Base-by-base conservation (phyloP, 2,329 filamentous ascomycete genomes). In the Westerdykella sp. region DNA sequence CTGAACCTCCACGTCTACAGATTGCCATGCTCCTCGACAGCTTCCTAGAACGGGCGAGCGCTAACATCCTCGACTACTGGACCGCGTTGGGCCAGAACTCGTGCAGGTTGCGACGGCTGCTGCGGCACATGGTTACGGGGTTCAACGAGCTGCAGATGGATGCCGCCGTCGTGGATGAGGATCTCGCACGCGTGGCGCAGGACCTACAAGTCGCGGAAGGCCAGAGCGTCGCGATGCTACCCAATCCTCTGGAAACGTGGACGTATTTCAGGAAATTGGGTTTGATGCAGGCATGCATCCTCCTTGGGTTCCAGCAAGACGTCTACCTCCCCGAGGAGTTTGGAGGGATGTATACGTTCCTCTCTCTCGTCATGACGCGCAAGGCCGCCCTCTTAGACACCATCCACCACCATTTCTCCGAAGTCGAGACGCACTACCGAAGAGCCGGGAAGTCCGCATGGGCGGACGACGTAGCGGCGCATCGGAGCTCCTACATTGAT, bases 301-400 rank as follows among this genome's bases (percentile, higher is more conserved):
- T 96, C 60, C 80, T 96, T 25, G 93, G 94, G 11, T 97, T 98
- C 64, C 93, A 98, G 67, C 81, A 96, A 11, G 84, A 91, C 35
- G 79, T 95, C 9, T 97, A 97, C 66, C 82, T 91, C 41, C 76
- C 81, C 0, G 85, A 95, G 63, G 93, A 98, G 65, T 74, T 93
- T 9, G 78, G 82, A 1, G 82, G 81, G 18, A 95, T 96, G 85
- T 97, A 97, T 66, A 93, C 85, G 81, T 70, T 63, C 49, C 57
- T 68, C 2, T 51, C 46, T 1, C 45, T 51, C 34, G 57, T 68
- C 18, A 46, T 57, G 0, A 50, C 50, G 0, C 54, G 55, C 1
- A 51, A 65, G 1, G 51, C 47, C 25, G 49, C 50, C 18, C 42
- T 60, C 2, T 49, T 66, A 5, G 13, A 37, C 2, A 46, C 45